Evolutionary conservation across 352 stramenopile genomes (phyloP).

Genomic region (Globisporangium rhizosaccharum): DNA sequence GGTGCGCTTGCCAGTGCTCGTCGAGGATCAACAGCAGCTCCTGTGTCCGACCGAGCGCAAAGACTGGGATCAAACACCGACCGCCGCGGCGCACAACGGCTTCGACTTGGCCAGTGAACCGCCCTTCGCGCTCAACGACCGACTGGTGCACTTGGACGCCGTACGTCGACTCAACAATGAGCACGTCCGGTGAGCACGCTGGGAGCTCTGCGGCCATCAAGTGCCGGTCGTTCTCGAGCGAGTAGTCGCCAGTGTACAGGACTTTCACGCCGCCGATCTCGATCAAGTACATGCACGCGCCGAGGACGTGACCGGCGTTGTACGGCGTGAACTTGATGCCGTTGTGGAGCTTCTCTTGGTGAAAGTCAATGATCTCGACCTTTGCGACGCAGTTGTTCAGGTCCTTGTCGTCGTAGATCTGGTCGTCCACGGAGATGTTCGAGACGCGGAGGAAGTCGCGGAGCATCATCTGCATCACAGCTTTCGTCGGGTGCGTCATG

Average conservation of each 20-base stretch:
- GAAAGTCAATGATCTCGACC: constrained; percentile 98
- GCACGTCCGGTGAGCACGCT: constrained; percentile 91
- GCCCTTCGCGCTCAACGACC: constrained; percentile 93
- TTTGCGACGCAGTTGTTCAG: constrained; percentile 96
- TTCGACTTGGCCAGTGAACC: constrained; percentile 96
- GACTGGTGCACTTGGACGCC: constrained; percentile 96
- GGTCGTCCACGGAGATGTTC: constrained; percentile 91
- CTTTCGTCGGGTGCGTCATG: constrained; percentile 99
- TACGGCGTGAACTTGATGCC: constrained; percentile 98
- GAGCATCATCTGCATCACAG: constrained; percentile 97
- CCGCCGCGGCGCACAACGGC: constrained; percentile 94
- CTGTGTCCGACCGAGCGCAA: constrained; percentile 97
- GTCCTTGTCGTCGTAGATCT: constrained; percentile 93
- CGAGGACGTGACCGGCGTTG: constrained; percentile 98
- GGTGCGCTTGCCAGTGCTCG: constrained; percentile 96
- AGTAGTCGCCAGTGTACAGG: constrained; percentile 98
- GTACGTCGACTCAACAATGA: constrained; percentile 99
- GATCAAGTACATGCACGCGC: constrained; percentile 99
- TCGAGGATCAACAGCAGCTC: constrained; percentile 99
- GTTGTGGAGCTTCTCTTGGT: constrained; percentile 95
- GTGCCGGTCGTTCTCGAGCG: constrained; percentile 97
- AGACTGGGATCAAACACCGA: constrained; percentile 97
- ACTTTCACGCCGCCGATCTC: constrained; percentile 97
- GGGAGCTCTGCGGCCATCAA: constrained; percentile 91
- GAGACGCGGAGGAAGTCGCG: constrained; percentile 96